phyloP scores from a whole-genome alignment of 1,139 yeast species.

The Taphrina wiesneri region DNA sequence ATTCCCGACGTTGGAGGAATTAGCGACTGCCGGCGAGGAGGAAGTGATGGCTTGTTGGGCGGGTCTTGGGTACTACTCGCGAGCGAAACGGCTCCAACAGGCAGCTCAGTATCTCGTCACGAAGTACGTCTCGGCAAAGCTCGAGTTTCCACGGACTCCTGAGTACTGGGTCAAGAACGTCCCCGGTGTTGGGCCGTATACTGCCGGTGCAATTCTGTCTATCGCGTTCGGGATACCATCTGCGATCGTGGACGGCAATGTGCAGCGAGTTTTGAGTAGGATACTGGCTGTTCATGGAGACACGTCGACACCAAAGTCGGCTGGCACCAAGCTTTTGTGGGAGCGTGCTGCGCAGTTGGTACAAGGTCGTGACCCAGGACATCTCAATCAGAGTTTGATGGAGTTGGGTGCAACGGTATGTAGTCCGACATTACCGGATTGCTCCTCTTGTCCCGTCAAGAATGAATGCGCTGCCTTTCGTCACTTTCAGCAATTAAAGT shows the following conservation, averaged over 20 bases:
- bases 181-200: constrained; percentile 38
- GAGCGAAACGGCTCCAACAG: constrained; percentile 34
- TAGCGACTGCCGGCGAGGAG: constrained; percentile 32
- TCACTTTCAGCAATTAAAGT: constrained; percentile 11
- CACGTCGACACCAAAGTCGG: constrained; percentile 27
- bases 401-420: constrained; percentile 36
- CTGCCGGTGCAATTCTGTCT: constrained; percentile 37
- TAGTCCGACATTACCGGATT: constrained; percentile 31
- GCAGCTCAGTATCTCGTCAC: constrained; percentile 33
- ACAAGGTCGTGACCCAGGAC: constrained; percentile 30
- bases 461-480: constrained; percentile 27
- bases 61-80: constrained; percentile 37
- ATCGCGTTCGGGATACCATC: constrained; percentile 34
- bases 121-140: neutral
- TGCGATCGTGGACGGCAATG: constrained; percentile 37
- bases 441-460: constrained; percentile 30
- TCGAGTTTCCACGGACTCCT: constrained; percentile 29
- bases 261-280: constrained; percentile 35
- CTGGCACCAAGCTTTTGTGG: constrained; percentile 34
- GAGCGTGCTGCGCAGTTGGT: constrained; percentile 32
- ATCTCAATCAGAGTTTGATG: constrained; percentile 36
- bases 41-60: constrained; percentile 36
- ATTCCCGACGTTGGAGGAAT: constrained; percentile 32
- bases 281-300: constrained; percentile 35
- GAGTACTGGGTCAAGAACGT: constrained; percentile 35